Evolutionary conservation across 208 protist species (phyloP).

Genomic region (Sergeia podlipaevii): DNA sequence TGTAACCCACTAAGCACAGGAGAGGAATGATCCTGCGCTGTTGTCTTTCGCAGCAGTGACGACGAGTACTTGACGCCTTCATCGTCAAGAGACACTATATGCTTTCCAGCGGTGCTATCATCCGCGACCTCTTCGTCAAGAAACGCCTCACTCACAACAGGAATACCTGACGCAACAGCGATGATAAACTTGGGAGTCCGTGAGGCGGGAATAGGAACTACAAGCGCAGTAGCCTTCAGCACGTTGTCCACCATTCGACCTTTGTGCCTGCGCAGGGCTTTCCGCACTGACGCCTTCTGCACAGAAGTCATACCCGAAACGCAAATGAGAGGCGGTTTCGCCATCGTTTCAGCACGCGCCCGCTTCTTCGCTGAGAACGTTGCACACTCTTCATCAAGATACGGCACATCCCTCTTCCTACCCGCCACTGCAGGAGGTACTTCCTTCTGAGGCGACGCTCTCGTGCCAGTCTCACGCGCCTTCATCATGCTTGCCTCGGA

Average conservation of each 20-base stretch:
- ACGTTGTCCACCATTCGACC: constrained; percentile 53
- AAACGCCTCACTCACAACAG: constrained; percentile 57
- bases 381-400: neutral
- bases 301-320: constrained; percentile 64
- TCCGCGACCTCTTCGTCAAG: constrained; percentile 16
- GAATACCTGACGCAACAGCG: constrained; percentile 68
- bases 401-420: neutral
- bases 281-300: constrained; percentile 23
- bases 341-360: neutral
- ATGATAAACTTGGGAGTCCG: constrained; percentile 88
- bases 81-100: constrained; percentile 47
- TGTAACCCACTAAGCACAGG: constrained; percentile 37
- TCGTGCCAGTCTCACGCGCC: neutral
- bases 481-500: neutral
- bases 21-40: constrained; percentile 20
- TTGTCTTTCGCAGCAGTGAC: constrained; percentile 34
- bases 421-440: neutral
- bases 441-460: constrained; percentile 5
- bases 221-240: constrained; percentile 43
- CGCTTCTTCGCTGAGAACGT: neutral
- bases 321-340: constrained; percentile 24
- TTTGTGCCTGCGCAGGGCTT: constrained; percentile 31
- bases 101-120: constrained; percentile 8
- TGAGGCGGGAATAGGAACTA: constrained; percentile 49
- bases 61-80: constrained; percentile 43